Evolutionary conservation across 306 rosid species (phyloP).

Genomic region (Gynostemma pentaphyllum): DNA sequence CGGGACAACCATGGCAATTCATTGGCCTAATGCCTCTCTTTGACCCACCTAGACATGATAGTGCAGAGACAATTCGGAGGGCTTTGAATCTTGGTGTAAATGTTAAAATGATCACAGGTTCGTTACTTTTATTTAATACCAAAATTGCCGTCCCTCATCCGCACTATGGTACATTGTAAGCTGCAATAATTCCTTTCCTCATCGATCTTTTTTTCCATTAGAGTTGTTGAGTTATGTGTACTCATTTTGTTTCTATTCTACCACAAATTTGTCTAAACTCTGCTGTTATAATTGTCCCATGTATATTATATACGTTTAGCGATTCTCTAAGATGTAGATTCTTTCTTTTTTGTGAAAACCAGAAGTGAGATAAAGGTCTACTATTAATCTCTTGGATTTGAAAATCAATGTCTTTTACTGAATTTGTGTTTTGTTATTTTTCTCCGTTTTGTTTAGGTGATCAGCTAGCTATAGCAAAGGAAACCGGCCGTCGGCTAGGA

Average conservation of each 20-base stretch:
- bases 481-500: constrained; percentile 78
- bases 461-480: constrained; percentile 79
- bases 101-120: constrained; percentile 86
- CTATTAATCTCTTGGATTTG: no score
- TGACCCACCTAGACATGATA: constrained; percentile 87
- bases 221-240: not conserved
- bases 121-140: not conserved
- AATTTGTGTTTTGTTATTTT: not conserved
- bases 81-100: constrained; percentile 80
- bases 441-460: constrained; percentile 34
- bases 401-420: no score
- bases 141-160: not conserved
- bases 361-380: no score
- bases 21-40: constrained; percentile 66
- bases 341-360: no score
- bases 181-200: not conserved
- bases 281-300: no score
- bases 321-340: no score
- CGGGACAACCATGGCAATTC: constrained; percentile 71
- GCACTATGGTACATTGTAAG: not conserved
- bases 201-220: not conserved
- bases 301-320: no score
- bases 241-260: not conserved
- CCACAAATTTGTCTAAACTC: not conserved
- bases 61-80: constrained; percentile 70